phyloP scores from a whole-genome alignment of 176 grass and related monocot genomes.

The Oryza officinalis region DNA sequence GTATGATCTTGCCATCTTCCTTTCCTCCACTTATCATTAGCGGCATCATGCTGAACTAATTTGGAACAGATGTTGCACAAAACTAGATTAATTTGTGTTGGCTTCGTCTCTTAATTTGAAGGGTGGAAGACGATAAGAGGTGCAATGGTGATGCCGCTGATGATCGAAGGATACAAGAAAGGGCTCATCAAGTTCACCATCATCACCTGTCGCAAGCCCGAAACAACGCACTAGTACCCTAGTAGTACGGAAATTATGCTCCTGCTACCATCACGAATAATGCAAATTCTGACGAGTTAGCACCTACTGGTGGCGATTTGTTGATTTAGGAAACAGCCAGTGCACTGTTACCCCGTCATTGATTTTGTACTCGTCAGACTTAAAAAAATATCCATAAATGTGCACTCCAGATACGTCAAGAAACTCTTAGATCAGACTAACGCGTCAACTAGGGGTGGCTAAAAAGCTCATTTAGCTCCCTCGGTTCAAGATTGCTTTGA shows the following conservation, averaged over 20 bases:
- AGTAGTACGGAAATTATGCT: neutral
- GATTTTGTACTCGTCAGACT: neutral
- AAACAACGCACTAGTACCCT: slow-evolving; percentile 14
- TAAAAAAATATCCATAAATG: neutral
- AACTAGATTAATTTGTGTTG: neutral
- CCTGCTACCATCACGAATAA: neutral
- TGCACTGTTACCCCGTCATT: neutral
- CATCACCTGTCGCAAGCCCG: slow-evolving; percentile 80
- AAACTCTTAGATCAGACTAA: neutral
- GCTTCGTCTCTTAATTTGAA: slow-evolving; percentile 27
- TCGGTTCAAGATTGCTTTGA: too few species aligned
- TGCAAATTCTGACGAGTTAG: neutral
- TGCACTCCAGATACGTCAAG: neutral
- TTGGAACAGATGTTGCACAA: neutral
- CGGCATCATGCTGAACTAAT: neutral
- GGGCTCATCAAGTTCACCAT: slow-evolving; percentile 87
- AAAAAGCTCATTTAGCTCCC: too few species aligned
- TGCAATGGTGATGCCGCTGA: slow-evolving; percentile 92
- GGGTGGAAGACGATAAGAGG: slow-evolving; percentile 98
- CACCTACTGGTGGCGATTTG: neutral
- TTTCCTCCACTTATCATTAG: neutral
- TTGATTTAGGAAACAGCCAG: neutral
- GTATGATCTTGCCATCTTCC: slow-evolving; percentile 26
- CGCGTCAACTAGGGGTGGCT: too few species aligned
- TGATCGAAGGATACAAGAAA: slow-evolving; percentile 94